phyloP scores from a whole-genome alignment of 257 asterid species.

The Coffea eugenioides region DNA sequence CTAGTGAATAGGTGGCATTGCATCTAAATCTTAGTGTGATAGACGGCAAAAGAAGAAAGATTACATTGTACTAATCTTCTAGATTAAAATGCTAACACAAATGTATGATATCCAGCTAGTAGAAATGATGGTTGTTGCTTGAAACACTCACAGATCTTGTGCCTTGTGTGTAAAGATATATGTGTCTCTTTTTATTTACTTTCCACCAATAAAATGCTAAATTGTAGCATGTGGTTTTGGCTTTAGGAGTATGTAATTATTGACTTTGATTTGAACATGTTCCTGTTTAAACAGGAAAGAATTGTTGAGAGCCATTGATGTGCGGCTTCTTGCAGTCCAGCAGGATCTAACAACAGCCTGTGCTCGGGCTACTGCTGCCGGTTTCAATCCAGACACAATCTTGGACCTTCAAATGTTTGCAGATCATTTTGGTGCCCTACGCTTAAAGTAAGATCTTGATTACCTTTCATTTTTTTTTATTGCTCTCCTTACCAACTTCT shows the following conservation, averaged over 20 bases:
- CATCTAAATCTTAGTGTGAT: neutral
- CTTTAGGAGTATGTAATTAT: neutral
- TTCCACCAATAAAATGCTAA: neutral
- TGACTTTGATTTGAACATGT: conserved; percentile 2
- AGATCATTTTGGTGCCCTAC: conserved; percentile 75
- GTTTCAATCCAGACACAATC: conserved; percentile 64
- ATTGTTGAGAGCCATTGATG: conserved; percentile 86
- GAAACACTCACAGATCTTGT: neutral
- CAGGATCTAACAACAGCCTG: conserved; percentile 75
- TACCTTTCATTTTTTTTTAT: conserved; percentile 15
- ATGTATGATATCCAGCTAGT: neutral
- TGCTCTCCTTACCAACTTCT: conserved; percentile 9
- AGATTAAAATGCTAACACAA: neutral
- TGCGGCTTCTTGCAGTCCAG: conserved; percentile 72
- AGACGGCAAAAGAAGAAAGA: conserved; percentile 1
- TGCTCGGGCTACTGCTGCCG: conserved; percentile 82
- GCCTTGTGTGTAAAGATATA: neutral
- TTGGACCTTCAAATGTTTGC: conserved; percentile 82
- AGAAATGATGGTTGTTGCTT: neutral
- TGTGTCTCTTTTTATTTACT: neutral
- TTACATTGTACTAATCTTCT: neutral
- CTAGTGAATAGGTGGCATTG: neutral
- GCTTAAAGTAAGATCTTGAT: conserved; percentile 59
- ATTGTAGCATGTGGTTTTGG: neutral
- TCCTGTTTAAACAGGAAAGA: conserved; percentile 66